Evolutionary conservation across 202 grass and related monocot genomes (phyloP), one percentile per base, ranked within the genome.

Genomic region (Alloteropsis angusta): DNA sequence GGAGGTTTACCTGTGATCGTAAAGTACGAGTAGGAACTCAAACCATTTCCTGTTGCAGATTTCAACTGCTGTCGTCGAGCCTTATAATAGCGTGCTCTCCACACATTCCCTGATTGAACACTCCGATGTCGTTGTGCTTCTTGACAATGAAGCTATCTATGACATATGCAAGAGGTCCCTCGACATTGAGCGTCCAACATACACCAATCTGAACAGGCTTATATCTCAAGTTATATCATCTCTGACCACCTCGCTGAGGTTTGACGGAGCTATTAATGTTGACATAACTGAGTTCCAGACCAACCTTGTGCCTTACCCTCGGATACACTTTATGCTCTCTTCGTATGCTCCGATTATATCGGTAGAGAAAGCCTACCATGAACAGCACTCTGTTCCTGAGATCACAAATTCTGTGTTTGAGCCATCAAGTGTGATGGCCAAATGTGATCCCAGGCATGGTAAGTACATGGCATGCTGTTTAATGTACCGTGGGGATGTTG

Each of bases 231-330:
- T 90, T 39, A 93, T 93, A 52, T 93, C 91, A 61, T 93, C 91
- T 21, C 82, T 93, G 18, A 93, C 91, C 59, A 91, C 91, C 1
- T 93, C 88, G 0, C 80, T 93, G 61, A 84, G 91, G 38, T 93
- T 93, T 78, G 88, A 93, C 5, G 88, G 91, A 6, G 91, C 91
- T n/a, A 93, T 93, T 22, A 93, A 93, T 57, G 91, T 93, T 1
- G 91, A 93, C 82, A 93, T 93, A 60, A 93, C 88, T 68, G 91
- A 93, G 79, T 93, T 93, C 91, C 91, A 93, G 85, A 93, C 91
- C 56, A 93, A 93, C 76, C 91, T 93, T 35, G 88, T 93, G 42
- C 88, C 91, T 19, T 93, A 93, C 65, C 91, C 91, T 0, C 55
- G 91, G 58, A 93, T 93, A 52, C 91, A 93, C 79, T 93, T 93